Percentiles rank a stretch among this genome's conserved stretches.
Conservation (phyloP, 139 green algal genomes). For the Chlorella sorokiniana region DNA sequence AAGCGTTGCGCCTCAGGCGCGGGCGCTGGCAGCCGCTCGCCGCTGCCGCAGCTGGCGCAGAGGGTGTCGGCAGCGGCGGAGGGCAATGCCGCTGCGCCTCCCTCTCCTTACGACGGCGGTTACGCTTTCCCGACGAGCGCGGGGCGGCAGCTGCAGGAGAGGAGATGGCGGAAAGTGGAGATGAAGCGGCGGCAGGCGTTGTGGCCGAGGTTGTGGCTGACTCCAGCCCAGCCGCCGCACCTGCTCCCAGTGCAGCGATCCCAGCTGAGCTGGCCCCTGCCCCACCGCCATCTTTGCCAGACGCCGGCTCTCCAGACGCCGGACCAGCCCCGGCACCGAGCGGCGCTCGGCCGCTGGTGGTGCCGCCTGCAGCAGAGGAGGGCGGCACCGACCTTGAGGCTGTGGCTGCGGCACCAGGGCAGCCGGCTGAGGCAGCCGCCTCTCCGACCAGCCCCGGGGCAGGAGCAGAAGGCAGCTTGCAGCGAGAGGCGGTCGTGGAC, state of each 20-base stretch:
- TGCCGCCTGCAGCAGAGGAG: neutral
- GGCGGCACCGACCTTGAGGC: neutral
- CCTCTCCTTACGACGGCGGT: constrained; percentile 1
- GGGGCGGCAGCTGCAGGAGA: neutral
- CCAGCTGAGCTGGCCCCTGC: too few species aligned
- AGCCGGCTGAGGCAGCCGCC: neutral
- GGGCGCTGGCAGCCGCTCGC: neutral
- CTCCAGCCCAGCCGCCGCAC: too few species aligned
- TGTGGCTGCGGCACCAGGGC: neutral
- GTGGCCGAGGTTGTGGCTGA: too few species aligned
- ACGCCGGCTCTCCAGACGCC: too few species aligned
- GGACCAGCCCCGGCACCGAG: too few species aligned
- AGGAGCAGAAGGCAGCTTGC: neutral
- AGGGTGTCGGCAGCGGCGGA: neutral
- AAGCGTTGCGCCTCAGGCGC: neutral
- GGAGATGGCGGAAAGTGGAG: neutral
- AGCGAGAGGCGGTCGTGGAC: too few species aligned
- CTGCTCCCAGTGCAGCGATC: too few species aligned
- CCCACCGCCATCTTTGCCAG: too few species aligned
- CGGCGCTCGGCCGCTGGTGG: too few species aligned
- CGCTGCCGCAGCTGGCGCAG: neutral
- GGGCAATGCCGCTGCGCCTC: neutral
- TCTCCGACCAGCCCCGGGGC: neutral
- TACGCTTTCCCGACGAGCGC: neutral
- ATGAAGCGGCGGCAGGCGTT: neutral